Evolutionary conservation across 352 stramenopile species (phyloP).

Genomic region (Phytophthora cajani): DNA sequence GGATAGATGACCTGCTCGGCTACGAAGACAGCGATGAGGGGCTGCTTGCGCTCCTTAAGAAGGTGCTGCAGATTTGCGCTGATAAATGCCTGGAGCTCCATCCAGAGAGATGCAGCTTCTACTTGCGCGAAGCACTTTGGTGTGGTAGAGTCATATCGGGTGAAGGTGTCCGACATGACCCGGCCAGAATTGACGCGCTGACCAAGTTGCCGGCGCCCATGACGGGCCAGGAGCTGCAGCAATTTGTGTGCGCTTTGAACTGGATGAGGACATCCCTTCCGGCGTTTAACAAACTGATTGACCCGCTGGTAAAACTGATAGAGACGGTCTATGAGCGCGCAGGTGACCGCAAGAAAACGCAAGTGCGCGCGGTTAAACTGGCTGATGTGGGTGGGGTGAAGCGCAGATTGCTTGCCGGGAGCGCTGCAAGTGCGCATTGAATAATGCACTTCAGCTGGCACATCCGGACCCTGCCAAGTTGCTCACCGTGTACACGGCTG

Average conservation of each 20-base stretch:
- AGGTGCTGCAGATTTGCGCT: too few species aligned
- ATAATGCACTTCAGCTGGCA: conserved; percentile 2
- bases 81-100: too few species aligned
- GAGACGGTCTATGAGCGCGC: not conserved
- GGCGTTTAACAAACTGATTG: not conserved
- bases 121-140: too few species aligned
- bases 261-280: not conserved
- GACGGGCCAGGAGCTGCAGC: not conserved
- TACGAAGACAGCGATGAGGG: too few species aligned
- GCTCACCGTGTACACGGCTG: conserved; percentile 4
- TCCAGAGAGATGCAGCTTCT: too few species aligned
- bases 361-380: not conserved
- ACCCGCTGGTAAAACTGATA: not conserved
- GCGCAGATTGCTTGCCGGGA: too few species aligned
- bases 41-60: too few species aligned
- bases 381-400: too few species aligned
- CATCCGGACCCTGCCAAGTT: conserved; percentile 1
- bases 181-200: too few species aligned
- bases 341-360: not conserved
- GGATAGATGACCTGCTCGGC: too few species aligned
- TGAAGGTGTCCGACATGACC: too few species aligned
- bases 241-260: not conserved
- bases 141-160: too few species aligned
- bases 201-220: not conserved
- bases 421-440: not conserved